phyloP scores from a whole-genome alignment of 306 rosid species.

The Carpinus fangiana region DNA sequence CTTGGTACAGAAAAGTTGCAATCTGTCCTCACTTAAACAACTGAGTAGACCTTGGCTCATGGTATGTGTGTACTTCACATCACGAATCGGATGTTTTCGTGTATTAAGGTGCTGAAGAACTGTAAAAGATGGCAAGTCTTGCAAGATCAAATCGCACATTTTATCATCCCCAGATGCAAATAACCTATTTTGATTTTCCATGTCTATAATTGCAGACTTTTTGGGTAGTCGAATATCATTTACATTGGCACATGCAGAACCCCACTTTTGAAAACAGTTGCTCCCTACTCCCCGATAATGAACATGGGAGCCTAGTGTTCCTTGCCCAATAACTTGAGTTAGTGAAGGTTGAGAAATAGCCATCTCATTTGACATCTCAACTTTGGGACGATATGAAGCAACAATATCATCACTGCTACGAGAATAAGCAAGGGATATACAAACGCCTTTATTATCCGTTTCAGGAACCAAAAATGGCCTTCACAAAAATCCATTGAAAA shows the following conservation, averaged over 20 bases:
- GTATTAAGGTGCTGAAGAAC: constrained; percentile 52
- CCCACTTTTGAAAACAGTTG: constrained; percentile 40
- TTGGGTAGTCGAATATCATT: constrained; percentile 67
- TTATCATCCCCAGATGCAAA: constrained; percentile 71
- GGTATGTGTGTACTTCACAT: constrained; percentile 60
- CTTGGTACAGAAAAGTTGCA: constrained; percentile 58
- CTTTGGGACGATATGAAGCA: constrained; percentile 81
- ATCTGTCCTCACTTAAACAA: constrained; percentile 53
- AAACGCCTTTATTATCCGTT: constrained; percentile 70
- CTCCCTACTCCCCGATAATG: constrained; percentile 39
- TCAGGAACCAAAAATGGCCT: constrained; percentile 79
- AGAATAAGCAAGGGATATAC: constrained; percentile 82
- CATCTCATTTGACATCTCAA: constrained; percentile 42
- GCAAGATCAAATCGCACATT: constrained; percentile 54
- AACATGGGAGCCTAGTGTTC: constrained; percentile 70
- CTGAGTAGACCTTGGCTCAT: constrained; percentile 52
- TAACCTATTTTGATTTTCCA: constrained; percentile 34
- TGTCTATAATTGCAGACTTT: constrained; percentile 51
- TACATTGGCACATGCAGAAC: constrained; percentile 53
- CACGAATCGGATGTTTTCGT: constrained; percentile 55
- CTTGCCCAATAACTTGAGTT: constrained; percentile 47
- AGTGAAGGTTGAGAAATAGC: constrained; percentile 47
- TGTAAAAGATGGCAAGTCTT: constrained; percentile 75
- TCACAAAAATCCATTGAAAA: constrained; percentile 19
- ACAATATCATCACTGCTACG: constrained; percentile 69